Evolutionary conservation across 805 yeast genomes (phyloP).

Genomic region (Candida morakotiae): DNA sequence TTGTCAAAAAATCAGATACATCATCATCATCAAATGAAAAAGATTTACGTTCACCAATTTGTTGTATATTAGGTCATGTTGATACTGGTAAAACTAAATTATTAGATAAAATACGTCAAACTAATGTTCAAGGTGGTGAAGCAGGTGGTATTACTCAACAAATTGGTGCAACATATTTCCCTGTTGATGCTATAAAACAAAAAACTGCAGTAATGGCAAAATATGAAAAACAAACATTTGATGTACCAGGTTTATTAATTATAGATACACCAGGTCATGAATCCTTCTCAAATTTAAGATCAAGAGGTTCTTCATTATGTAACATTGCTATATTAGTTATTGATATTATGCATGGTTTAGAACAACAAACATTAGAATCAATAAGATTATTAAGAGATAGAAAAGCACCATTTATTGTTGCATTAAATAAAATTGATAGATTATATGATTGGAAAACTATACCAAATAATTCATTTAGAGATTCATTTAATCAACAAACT

Average conservation of each 20-base stretch:
- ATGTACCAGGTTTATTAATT: constrained; percentile 94
- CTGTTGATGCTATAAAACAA: constrained; percentile 85
- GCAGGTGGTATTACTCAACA: constrained; percentile 99
- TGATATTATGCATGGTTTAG: constrained; percentile 98
- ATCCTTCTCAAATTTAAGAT: constrained; percentile 93
- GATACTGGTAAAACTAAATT: constrained; percentile 99
- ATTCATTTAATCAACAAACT: constrained; percentile 77
- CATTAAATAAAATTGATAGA: constrained; percentile 96
- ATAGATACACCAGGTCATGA: constrained; percentile 99
- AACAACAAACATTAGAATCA: constrained; percentile 95
- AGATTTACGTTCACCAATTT: constrained; percentile 95
- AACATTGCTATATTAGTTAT: constrained; percentile 97
- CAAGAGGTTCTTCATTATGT: constrained; percentile 98
- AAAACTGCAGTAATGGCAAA: constrained; percentile 90
- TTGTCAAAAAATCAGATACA: constrained; percentile 18
- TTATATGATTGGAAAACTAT: constrained; percentile 88
- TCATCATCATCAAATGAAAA: constrained; percentile 32
- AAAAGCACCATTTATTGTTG: constrained; percentile 97
- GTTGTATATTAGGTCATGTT: constrained; percentile 99
- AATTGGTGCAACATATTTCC: constrained; percentile 99
- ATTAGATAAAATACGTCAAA: constrained; percentile 95
- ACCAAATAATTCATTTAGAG: constrained; percentile 95
- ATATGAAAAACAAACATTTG: constrained; percentile 79
- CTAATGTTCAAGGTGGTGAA: constrained; percentile 99
- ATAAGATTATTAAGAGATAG: constrained; percentile 88